phyloP scores from a whole-genome alignment of 2,329 filamentous ascomycete species.

The Neofusicoccum umdonicola region DNA sequence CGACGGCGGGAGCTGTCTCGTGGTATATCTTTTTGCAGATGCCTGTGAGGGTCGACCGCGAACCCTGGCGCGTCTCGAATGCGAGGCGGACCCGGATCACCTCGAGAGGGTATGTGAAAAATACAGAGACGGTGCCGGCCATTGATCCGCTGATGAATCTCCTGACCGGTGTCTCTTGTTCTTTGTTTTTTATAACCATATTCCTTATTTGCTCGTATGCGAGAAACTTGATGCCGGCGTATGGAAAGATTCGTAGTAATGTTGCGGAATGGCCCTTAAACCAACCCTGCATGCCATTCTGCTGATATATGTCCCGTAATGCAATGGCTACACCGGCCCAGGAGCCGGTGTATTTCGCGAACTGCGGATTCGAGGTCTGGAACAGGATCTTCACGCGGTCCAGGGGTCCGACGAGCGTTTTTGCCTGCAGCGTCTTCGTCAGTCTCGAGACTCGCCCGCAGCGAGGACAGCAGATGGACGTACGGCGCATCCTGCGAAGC shows the following conservation, averaged over 20 bases:
- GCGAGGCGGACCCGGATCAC: slow-evolving; percentile 88
- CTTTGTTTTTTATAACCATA: slow-evolving; percentile 65
- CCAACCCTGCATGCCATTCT: slow-evolving; percentile 72
- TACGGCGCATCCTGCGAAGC: slow-evolving; percentile 88
- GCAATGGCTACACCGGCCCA: slow-evolving; percentile 83
- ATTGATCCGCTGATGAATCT: slow-evolving; percentile 71
- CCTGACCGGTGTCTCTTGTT: slow-evolving; percentile 77
- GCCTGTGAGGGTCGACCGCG: slow-evolving; percentile 65
- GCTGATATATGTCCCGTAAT: slow-evolving; percentile 75
- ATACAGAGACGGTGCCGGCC: slow-evolving; percentile 85
- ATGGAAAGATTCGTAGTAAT: slow-evolving; percentile 90
- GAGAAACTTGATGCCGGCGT: slow-evolving; percentile 96
- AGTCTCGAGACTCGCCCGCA: not conserved
- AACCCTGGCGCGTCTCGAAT: slow-evolving; percentile 81
- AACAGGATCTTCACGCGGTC: slow-evolving; percentile 99
- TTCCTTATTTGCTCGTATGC: slow-evolving; percentile 95
- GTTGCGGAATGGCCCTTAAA: slow-evolving; percentile 96
- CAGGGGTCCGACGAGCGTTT: slow-evolving; percentile 91
- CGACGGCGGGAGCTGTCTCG: slow-evolving; percentile 51
- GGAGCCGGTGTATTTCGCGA: slow-evolving; percentile 85
- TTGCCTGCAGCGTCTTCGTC: slow-evolving; percentile 60
- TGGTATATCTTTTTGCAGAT: slow-evolving; percentile 87
- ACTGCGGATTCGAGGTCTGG: slow-evolving; percentile 90
- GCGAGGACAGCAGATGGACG: slow-evolving; percentile 35
- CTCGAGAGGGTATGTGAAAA: slow-evolving; percentile 94